Evolutionary conservation across 1,284 basidiomycete genomes (phyloP).

Genomic region (Austroboletus niveus): DNA sequence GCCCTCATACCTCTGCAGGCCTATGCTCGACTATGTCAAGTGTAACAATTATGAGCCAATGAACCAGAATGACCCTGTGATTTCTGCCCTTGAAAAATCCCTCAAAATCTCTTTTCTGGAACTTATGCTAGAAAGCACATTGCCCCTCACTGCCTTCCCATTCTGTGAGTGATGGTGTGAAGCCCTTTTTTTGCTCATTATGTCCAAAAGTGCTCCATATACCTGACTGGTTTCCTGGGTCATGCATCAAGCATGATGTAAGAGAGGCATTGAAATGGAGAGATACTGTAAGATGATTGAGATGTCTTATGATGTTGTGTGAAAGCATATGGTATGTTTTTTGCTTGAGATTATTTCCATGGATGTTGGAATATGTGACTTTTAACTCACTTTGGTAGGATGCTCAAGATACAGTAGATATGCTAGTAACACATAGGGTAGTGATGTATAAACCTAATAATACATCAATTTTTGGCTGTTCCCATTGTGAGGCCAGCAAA

Average conservation of each 20-base stretch:
- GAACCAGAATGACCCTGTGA: conserved; percentile 12
- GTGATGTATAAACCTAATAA: too few relatives aligned
- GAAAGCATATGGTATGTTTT: conserved; percentile 10
- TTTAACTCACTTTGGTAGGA: background rate
- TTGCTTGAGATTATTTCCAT: too few relatives aligned
- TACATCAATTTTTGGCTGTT: too few relatives aligned
- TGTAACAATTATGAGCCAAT: conserved; percentile 18
- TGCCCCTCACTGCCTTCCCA: conserved; percentile 13
- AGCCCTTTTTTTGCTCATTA: too few relatives aligned
- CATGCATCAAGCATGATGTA: conserved; percentile 5
- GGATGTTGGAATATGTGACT: background rate
- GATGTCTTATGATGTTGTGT: conserved; percentile 14
- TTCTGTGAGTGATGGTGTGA: conserved; percentile 14
- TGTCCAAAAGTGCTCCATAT: conserved; percentile 12
- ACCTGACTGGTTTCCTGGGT: conserved; percentile 18
- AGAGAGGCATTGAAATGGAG: background rate
- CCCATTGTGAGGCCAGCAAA: too few relatives aligned
- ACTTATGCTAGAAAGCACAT: background rate
- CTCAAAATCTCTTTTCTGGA: background rate
- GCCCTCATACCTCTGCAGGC: too few relatives aligned
- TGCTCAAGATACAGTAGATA: too few relatives aligned
- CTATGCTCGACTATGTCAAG: too few relatives aligned
- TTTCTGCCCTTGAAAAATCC: conserved; percentile 3
- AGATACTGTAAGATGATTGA: conserved; percentile 8
- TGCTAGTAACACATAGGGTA: too few relatives aligned